These are phyloP conservation scores for Boechera stricta DNA, from an alignment of 345 rosid genomes.

Conservation along the genomic window DNA sequence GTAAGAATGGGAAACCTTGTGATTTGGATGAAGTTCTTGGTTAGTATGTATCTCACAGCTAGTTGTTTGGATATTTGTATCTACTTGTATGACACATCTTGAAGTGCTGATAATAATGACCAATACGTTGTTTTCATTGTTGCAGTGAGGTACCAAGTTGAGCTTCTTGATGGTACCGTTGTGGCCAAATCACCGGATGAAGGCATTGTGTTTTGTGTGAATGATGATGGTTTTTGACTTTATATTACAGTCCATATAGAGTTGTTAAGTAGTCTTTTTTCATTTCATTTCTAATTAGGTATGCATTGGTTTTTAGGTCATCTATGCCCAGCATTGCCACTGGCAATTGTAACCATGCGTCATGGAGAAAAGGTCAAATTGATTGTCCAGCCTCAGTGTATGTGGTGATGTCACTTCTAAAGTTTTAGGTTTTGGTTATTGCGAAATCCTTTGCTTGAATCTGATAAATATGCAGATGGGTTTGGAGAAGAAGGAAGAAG, in stretches of 20 bases:
- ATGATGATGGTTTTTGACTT: not conserved
- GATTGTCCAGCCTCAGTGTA: not conserved
- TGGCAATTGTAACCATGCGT: not conserved
- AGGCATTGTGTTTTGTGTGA: not conserved
- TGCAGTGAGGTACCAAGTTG: conserved; percentile 1
- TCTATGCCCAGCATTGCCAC: not conserved
- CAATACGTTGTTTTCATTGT: not conserved
- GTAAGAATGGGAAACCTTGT: not conserved
- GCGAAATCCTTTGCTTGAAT: not conserved
- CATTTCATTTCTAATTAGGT: not conserved
- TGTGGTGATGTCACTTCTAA: not conserved
- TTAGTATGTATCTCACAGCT: not conserved
- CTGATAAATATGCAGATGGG: not conserved
- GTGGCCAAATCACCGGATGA: not conserved
- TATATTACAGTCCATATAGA: not conserved
- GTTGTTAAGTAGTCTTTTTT: not conserved
- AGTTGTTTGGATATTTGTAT: not conserved
- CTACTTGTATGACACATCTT: not conserved
- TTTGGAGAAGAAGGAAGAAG: not conserved
- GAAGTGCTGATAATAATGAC: not conserved
- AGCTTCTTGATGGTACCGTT: not conserved
- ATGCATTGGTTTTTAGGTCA: not conserved
- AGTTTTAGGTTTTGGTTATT: not conserved
- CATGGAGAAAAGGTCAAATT: conserved; percentile 8
- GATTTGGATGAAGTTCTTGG: conserved; percentile 6